Conservation (phyloP, 306 rosid species). For the Cotoneaster glaucophyllus region DNA sequence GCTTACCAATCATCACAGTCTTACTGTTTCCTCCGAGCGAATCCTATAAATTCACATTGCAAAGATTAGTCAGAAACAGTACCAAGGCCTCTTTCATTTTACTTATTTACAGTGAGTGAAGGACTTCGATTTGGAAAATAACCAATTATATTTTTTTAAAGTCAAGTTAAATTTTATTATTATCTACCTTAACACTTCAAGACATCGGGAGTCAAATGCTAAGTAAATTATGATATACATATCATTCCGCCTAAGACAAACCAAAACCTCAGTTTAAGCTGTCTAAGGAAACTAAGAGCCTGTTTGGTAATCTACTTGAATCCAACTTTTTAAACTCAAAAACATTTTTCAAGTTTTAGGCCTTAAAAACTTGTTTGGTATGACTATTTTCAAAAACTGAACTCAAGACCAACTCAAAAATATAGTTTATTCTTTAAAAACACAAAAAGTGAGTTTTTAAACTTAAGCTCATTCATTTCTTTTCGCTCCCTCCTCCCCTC, state of each 20-base stretch:
- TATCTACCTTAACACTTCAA: neutral
- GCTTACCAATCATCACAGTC: slow-evolving; percentile 94
- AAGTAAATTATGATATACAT: neutral
- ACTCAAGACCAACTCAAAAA: too few species aligned
- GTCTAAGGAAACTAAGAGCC: too few species aligned
- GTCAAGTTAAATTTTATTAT: neutral
- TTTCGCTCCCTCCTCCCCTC: too few species aligned
- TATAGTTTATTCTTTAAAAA: too few species aligned
- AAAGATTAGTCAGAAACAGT: slow-evolving; percentile 3
- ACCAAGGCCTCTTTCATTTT: neutral
- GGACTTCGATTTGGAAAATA: neutral
- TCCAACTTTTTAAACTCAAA: too few species aligned
- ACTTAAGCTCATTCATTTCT: too few species aligned
- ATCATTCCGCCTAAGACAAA: neutral
- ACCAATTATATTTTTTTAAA: neutral
- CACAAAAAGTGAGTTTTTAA: too few species aligned
- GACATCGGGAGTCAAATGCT: neutral
- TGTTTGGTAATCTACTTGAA: too few species aligned
- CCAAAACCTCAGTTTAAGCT: neutral
- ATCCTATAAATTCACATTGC: slow-evolving; percentile 51
- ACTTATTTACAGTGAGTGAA: neutral
- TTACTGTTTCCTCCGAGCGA: slow-evolving; percentile 98
- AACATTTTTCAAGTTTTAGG: too few species aligned
- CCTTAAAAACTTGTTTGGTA: too few species aligned
- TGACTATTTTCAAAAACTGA: too few species aligned